phyloP scores from a whole-genome alignment of 2,329 filamentous ascomycete species.

The Ophiostoma quercus region DNA sequence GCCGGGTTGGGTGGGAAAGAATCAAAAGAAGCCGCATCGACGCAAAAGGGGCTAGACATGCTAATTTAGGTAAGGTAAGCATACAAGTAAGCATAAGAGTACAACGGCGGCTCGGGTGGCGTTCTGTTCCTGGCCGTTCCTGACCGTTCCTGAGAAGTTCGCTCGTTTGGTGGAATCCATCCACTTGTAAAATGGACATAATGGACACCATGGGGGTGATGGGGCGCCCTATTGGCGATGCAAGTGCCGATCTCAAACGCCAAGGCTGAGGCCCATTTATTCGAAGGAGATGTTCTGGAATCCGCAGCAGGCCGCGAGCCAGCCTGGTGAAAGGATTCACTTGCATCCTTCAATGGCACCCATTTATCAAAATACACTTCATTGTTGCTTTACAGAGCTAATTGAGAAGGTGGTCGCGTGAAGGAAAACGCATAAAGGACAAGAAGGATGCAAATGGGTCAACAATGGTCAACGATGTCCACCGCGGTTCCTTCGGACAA shows the following conservation, averaged over 20 bases:
- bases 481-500: not conserved
- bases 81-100: not conserved
- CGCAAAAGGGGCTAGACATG: not conserved
- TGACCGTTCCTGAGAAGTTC: not conserved
- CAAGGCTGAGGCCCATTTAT: not conserved
- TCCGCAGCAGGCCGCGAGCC: not conserved
- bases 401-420: not conserved
- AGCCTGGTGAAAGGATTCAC: not conserved
- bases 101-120: constrained; percentile 1
- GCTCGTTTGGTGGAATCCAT: not conserved
- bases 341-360: not conserved
- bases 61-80: not conserved
- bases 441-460: not conserved
- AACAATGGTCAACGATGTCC: not conserved
- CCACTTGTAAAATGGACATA: not conserved
- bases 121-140: not conserved
- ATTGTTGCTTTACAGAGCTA: not conserved
- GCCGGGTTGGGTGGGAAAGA: not conserved
- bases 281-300: not conserved
- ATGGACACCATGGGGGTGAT: not conserved
- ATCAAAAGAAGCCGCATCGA: not conserved
- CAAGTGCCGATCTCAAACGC: constrained; percentile 8
- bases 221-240: not conserved
- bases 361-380: not conserved
- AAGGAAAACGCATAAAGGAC: not conserved